These are phyloP conservation scores for Schizochytrium sp. DNA, from an alignment of 108 stramenopile genomes.

Conservation along the genomic window DNA sequence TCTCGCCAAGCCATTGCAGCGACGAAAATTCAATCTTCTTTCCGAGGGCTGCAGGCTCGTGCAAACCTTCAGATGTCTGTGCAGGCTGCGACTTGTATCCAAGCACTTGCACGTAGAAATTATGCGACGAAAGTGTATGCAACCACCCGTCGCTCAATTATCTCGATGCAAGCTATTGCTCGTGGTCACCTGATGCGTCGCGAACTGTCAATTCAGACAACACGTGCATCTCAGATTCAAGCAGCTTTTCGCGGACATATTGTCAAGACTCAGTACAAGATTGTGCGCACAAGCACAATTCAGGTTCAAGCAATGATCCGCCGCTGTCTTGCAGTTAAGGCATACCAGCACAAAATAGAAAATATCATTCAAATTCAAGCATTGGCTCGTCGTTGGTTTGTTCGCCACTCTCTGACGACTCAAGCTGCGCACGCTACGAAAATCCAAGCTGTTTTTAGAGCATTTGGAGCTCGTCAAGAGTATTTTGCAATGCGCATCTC, in stretches of 20 bases:
- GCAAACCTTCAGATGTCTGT: neutral
- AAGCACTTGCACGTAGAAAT: neutral
- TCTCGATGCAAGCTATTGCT: neutral
- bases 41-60: neutral
- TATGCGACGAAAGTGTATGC: neutral
- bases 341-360: neutral
- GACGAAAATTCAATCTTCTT: slow-evolving; percentile 70
- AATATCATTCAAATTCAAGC: no score
- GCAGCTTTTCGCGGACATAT: neutral
- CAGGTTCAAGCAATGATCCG: neutral
- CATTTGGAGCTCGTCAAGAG: neutral
- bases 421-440: neutral
- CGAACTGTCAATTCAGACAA: neutral
- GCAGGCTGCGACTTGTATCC: neutral
- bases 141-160: neutral
- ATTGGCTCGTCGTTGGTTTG: no score
- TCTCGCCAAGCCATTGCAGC: slow-evolving; percentile 61
- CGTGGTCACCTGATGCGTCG: neutral
- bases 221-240: neutral
- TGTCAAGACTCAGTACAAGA: neutral
- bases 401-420: neutral
- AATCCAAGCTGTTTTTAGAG: neutral
- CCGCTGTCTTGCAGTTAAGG: neutral
- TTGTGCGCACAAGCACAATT: neutral
- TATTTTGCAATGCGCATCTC: neutral